phyloP scores from a whole-genome alignment of 2,329 filamentous ascomycete species.

The Paracorniculantispora psalliotae region DNA sequence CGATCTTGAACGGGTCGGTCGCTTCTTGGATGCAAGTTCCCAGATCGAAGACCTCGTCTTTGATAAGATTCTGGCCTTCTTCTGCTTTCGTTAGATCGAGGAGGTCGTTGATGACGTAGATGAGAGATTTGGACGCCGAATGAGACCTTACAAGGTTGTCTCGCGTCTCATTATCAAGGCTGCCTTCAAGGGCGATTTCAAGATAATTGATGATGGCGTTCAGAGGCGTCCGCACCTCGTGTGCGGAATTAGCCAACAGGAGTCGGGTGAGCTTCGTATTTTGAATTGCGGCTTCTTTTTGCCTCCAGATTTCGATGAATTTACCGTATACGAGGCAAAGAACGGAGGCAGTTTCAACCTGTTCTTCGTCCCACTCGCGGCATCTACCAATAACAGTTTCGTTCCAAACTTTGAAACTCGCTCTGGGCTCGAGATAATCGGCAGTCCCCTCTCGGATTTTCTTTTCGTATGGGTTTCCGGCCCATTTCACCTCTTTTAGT shows the following conservation, averaged over 20 bases:
- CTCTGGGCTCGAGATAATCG: slow-evolving; percentile 70
- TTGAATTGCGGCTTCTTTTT: slow-evolving; percentile 80
- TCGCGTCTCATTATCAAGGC: slow-evolving; percentile 72
- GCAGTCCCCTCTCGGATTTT: slow-evolving; percentile 65
- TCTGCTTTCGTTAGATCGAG: slow-evolving; percentile 85
- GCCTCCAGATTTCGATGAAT: slow-evolving; percentile 90
- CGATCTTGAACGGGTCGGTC: slow-evolving; percentile 65
- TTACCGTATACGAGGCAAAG: slow-evolving; percentile 80
- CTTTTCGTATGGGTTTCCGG: slow-evolving; percentile 82
- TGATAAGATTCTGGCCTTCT: slow-evolving; percentile 71
- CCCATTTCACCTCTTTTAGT: slow-evolving; percentile 74
- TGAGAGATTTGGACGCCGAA: slow-evolving; percentile 85
- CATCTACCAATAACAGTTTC: slow-evolving; percentile 79
- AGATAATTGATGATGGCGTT: slow-evolving; percentile 95
- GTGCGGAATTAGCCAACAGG: slow-evolving; percentile 80
- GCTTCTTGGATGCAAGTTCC: slow-evolving; percentile 68
- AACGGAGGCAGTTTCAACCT: slow-evolving; percentile 83
- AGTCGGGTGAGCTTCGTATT: slow-evolving; percentile 75
- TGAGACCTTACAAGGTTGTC: slow-evolving; percentile 82
- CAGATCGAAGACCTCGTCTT: slow-evolving; percentile 76
- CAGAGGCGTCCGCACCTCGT: slow-evolving; percentile 84
- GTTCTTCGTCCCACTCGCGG: slow-evolving; percentile 83
- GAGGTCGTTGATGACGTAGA: slow-evolving; percentile 91
- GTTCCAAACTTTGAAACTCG: slow-evolving; percentile 74
- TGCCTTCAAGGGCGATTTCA: slow-evolving; percentile 81